Conservation (phyloP, 768 basidiomycete species). For the Trametes meyenii region DNA sequence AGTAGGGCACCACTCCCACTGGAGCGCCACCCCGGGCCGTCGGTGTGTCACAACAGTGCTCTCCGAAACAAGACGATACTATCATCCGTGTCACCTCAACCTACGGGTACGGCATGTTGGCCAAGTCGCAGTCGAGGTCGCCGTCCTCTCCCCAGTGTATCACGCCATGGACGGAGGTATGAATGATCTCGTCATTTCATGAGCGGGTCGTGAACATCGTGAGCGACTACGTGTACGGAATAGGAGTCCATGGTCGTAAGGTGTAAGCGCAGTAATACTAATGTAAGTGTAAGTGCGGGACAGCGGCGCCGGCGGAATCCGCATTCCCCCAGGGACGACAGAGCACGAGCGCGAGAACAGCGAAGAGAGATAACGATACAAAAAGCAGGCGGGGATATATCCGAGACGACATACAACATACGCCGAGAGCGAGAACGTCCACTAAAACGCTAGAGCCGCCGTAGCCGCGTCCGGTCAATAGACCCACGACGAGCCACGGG, state of each 20-base stretch:
- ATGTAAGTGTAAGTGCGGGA: constrained; percentile 2
- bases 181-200: constrained; percentile 5
- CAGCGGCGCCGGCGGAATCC: neutral
- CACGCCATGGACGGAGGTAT: neutral
- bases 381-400: neutral
- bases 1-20: no score
- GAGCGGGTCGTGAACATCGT: constrained; percentile 3
- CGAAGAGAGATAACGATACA: constrained; percentile 23
- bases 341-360: constrained; percentile 7
- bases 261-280: constrained; percentile 20
- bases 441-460: neutral
- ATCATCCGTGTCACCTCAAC: no score
- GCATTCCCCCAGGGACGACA: constrained; percentile 9
- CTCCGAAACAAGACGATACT: no score
- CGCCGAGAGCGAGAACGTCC: neutral
- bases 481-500: neutral
- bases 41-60: no score
- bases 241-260: constrained; percentile 9
- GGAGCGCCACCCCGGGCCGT: no score
- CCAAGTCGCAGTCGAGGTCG: neutral
- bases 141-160: neutral
- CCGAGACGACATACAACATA: neutral
- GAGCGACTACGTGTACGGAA: constrained; percentile 12
- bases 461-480: neutral
- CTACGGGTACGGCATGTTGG: neutral